Base-by-base conservation (phyloP, 225 moss, liverwort and hornwort species). In the Ulota crispa region DNA sequence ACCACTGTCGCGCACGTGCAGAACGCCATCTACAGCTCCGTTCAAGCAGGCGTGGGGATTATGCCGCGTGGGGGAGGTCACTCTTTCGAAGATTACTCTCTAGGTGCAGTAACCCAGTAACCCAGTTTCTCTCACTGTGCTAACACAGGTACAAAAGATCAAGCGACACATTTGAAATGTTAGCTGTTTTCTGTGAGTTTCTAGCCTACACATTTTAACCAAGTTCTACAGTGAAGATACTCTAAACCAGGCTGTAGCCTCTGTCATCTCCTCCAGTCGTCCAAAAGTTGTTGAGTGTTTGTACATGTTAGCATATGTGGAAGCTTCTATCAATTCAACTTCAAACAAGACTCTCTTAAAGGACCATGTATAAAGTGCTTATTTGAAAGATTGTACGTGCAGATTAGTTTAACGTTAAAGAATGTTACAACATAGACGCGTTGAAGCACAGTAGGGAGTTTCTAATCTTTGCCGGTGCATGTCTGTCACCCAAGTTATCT, bases 41-140 rank as follows among this genome's bases (percentile, higher is more conserved):
- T 87, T 36, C 85, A 89, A 68, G 41, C 84, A 0, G 88, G 85
- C 0, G 72, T 94, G 3, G 89, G 90, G 21, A 88, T 94, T 53
- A 87, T 92, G 75, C 95, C 95, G 1, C 88, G 89, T 4, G 83
- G 94, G 3, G 92, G 95, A 10, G 95, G 92, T 0, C 95, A 95
- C 72, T 95, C 93, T 6, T 93, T 83, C 3, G 92, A 93, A 85
- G 89, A 87, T 47, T 93, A 89, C n/a, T 93, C 91, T 7, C 36
- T 93, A 3, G 93, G 92, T 93, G 66, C 5, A 0, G 0, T 19
- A 18, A 2, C 5, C 13, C 36, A 36, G 36, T n/a, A 4, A 12
- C 43, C 30, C 63, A 31, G 14, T 8, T 47, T 3, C 9, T n/a
- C 10, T 34, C 3, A 34, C 34, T 34, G 5, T 15, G 50, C 34